Evolutionary conservation across 2,329 filamentous ascomycete species (phyloP).

Genomic region (Drechslerella stenobrocha): DNA sequence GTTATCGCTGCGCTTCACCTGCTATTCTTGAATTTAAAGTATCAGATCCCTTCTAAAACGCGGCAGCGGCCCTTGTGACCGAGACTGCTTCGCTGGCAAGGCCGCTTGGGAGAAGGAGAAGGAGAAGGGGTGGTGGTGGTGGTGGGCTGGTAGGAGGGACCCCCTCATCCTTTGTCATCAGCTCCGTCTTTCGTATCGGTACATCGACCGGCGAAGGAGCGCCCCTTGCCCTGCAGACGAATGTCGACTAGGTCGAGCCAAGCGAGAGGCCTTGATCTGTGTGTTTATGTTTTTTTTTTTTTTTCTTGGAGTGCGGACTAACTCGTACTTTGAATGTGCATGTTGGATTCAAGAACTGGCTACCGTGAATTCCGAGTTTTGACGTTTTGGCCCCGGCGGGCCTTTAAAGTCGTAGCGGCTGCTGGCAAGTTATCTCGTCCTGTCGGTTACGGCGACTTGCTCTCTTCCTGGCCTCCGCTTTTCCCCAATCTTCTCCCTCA

Average conservation of each 20-base stretch:
- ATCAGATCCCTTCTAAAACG: constrained; percentile 48
- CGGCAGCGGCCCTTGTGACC: constrained; percentile 49
- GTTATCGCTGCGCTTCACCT: constrained; percentile 47
- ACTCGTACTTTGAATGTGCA: background rate
- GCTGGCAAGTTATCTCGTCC: constrained; percentile 29
- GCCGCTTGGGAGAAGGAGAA: constrained; percentile 28
- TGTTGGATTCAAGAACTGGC: constrained; percentile 7
- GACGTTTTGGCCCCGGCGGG: constrained; percentile 26
- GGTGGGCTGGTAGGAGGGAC: constrained; percentile 2
- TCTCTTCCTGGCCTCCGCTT: constrained; percentile 45
- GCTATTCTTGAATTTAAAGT: constrained; percentile 49
- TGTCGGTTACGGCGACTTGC: constrained; percentile 49
- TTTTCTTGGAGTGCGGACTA: background rate
- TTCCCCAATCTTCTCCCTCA: constrained; percentile 45
- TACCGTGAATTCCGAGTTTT: constrained; percentile 34
- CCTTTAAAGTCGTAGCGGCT: constrained; percentile 17
- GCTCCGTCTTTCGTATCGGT: constrained; percentile 19
- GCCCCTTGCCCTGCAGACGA: constrained; percentile 41
- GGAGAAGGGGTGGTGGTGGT: background rate
- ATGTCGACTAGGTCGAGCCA: constrained; percentile 36
- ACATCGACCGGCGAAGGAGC: constrained; percentile 41
- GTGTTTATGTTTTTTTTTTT: background rate
- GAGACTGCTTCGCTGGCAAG: constrained; percentile 49
- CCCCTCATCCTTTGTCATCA: constrained; percentile 5
- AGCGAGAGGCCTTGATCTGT: constrained; percentile 35